Percentiles rank a stretch among this genome's conserved stretches.
Conservation (phyloP, 2,329 filamentous ascomycete species). For the Cercospora sojina region DNA sequence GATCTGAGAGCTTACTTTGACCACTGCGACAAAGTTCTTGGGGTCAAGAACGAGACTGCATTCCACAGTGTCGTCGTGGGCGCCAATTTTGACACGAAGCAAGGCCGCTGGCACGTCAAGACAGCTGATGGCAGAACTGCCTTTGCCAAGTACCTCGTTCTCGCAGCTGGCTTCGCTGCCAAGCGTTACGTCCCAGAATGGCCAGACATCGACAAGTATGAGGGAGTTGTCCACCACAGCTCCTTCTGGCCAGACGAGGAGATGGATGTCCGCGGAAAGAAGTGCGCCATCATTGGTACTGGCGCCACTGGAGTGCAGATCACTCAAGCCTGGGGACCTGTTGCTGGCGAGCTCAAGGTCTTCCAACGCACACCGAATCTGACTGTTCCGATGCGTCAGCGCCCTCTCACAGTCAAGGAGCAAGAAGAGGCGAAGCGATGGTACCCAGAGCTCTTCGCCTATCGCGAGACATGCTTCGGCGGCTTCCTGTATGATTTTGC, state of each 20-base stretch:
- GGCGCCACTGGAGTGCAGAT: slow-evolving; percentile 46
- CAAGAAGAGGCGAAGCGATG: slow-evolving; percentile 48
- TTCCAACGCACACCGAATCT: slow-evolving; percentile 23
- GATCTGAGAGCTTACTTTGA: slow-evolving; percentile 60
- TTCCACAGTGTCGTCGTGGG: slow-evolving; percentile 55
- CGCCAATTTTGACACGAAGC: slow-evolving; percentile 52
- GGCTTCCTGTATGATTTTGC: slow-evolving; percentile 59
- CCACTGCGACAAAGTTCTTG: slow-evolving; percentile 57
- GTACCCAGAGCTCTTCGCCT: slow-evolving; percentile 50
- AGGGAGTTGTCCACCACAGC: slow-evolving; percentile 44
- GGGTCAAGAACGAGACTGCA: slow-evolving; percentile 55
- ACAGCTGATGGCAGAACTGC: slow-evolving; percentile 55
- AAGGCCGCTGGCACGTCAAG: slow-evolving; percentile 52
- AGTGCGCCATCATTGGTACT: slow-evolving; percentile 44
- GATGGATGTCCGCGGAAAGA: slow-evolving; percentile 34
- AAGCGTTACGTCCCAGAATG: slow-evolving; percentile 42
- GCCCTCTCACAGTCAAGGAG: slow-evolving; percentile 50
- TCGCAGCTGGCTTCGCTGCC: slow-evolving; percentile 51
- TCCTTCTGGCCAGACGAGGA: slow-evolving; percentile 41
- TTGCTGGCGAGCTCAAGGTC: slow-evolving; percentile 23
- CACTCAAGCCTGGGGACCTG: slow-evolving; percentile 24
- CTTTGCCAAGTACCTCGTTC: slow-evolving; percentile 53
- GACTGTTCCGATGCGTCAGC: slow-evolving; percentile 48
- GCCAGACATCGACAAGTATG: slow-evolving; percentile 40
- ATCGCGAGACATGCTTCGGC: slow-evolving; percentile 52